Conservation (phyloP, 768 basidiomycete species). For the Serpula lacrymans region DNA sequence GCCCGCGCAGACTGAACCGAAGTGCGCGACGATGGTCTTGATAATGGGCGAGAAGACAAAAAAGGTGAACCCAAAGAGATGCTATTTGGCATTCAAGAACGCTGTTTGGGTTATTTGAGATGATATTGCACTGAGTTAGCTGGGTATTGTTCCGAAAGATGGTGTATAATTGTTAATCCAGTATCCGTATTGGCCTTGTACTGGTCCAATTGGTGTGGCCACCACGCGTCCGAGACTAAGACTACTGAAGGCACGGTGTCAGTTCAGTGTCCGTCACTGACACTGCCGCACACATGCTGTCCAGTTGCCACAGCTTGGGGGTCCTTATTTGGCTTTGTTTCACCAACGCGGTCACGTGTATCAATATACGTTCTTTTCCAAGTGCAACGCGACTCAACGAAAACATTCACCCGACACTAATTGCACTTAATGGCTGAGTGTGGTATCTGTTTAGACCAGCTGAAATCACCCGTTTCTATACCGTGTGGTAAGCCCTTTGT, state of each 20-base stretch:
- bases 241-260: background rate
- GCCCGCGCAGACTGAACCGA: constrained; percentile 48
- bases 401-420: background rate
- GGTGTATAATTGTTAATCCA: no score
- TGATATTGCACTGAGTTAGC: no score
- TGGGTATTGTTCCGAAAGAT: no score
- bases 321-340: constrained; percentile 23
- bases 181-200: no score
- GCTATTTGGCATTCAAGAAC: constrained; percentile 30
- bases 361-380: no score
- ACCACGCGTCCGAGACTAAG: constrained; percentile 4
- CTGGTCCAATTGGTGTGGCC: no score
- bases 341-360: constrained; percentile 26
- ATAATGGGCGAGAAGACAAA: constrained; percentile 32
- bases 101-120: no score
- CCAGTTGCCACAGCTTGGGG: background rate
- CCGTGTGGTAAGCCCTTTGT: constrained; percentile 54
- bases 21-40: constrained; percentile 48
- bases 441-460: constrained; percentile 55
- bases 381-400: background rate
- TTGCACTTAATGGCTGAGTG: constrained; percentile 46
- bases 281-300: no score
- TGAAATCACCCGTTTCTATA: constrained; percentile 53
- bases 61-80: constrained; percentile 26
- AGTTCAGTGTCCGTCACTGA: background rate